A percentile compares a stretch with the other conserved stretches of the same genome.
These are phyloP conservation scores for Talaromyces nanjingensis DNA, from an alignment of 495 filamentous ascomycete genomes.

Conservation along the genomic window DNA sequence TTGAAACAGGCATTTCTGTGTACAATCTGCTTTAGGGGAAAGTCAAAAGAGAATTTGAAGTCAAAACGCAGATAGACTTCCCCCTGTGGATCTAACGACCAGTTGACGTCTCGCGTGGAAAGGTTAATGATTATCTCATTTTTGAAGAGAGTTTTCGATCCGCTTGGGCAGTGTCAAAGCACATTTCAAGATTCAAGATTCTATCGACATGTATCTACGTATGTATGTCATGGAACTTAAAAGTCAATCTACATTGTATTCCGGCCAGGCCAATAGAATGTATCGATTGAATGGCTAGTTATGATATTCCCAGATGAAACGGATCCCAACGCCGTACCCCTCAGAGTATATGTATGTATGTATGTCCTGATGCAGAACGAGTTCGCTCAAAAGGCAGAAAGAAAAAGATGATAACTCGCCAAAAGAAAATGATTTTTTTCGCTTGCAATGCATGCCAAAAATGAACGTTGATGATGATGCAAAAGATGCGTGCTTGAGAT, in stretches of 20 bases:
- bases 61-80: background rate
- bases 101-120: background rate
- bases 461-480: background rate
- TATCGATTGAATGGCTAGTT: background rate
- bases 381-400: background rate
- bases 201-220: background rate
- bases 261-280: background rate
- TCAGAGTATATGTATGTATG: background rate
- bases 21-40: background rate
- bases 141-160: background rate
- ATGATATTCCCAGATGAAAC: background rate
- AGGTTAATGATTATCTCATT: background rate
- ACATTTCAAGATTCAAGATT: background rate
- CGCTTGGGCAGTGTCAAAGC: background rate
- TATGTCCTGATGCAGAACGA: background rate
- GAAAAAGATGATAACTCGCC: background rate
- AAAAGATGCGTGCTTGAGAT: background rate
- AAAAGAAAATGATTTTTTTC: background rate
- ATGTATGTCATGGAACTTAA: background rate
- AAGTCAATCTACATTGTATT: background rate
- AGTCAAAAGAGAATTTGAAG: background rate
- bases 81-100: background rate
- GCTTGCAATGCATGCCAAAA: background rate
- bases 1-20: no score
- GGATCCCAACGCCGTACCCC: background rate